Percentiles rank a stretch among this genome's conserved stretches.
Conservation (phyloP, 2,329 filamentous ascomycete species). For the Myriosclerotinia duriaeana region DNA sequence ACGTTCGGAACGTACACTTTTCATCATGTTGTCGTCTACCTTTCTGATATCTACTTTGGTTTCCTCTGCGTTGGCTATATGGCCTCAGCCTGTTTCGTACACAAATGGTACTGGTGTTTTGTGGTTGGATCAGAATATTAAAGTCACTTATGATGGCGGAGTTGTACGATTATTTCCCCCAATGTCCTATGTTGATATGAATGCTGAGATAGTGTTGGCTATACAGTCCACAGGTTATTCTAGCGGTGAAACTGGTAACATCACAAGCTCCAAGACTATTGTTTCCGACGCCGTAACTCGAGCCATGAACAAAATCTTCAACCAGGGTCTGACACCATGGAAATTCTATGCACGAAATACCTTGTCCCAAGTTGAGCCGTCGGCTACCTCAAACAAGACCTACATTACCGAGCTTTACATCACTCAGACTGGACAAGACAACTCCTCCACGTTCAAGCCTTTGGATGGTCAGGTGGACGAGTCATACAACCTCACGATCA, state of each 20-base stretch:
- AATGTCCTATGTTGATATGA: constrained; percentile 25
- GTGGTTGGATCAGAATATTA: constrained; percentile 53
- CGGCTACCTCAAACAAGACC: constrained; percentile 44
- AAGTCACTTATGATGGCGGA: constrained; percentile 59
- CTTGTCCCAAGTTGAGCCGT: constrained; percentile 63
- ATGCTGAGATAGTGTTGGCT: constrained; percentile 37
- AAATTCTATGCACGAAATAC: constrained; percentile 65
- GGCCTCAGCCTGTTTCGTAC: constrained; percentile 55
- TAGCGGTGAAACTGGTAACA: constrained; percentile 9
- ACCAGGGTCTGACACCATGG: constrained; percentile 72
- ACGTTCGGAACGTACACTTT: background rate
- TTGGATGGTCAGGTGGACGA: constrained; percentile 67
- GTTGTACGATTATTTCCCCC: constrained; percentile 51
- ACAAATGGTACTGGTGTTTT: constrained; percentile 53
- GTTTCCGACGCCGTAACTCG: constrained; percentile 59
- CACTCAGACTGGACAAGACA: constrained; percentile 57
- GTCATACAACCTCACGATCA: constrained; percentile 68
- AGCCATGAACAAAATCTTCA: constrained; percentile 63
- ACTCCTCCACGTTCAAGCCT: constrained; percentile 56
- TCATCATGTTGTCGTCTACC: constrained; percentile 31
- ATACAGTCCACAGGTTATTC: constrained; percentile 25
- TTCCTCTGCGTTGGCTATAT: constrained; percentile 48
- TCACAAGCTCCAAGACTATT: constrained; percentile 49
- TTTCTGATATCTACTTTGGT: constrained; percentile 30
- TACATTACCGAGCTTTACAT: constrained; percentile 62